These are phyloP conservation scores for Triticum dicoccoides DNA, from an alignment of 176 grass and related monocot genomes.

Conservation along the genomic window DNA sequence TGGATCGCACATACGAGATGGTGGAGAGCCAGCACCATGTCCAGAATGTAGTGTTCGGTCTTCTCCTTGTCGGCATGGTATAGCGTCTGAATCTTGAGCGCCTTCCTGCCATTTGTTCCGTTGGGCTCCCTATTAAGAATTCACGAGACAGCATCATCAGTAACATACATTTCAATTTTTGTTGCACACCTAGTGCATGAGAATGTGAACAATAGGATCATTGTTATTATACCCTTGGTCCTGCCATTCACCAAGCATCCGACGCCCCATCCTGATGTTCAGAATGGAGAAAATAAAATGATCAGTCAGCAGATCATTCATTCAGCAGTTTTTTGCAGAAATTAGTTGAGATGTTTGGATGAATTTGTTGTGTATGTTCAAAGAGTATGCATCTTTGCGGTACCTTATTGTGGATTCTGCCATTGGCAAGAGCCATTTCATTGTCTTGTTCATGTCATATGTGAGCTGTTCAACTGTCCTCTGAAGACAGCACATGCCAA, in stretches of 20 bases:
- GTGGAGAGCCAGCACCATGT: constrained; percentile 54
- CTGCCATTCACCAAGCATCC: constrained; percentile 13
- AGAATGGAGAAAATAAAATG: not conserved
- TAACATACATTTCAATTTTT: not conserved
- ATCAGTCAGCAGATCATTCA: constrained; percentile 1
- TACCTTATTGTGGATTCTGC: constrained; percentile 60
- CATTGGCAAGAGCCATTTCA: constrained; percentile 61
- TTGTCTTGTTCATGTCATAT: constrained; percentile 47
- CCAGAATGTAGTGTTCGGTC: constrained; percentile 50
- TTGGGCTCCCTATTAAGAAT: not conserved
- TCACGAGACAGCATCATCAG: not conserved
- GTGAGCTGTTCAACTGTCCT: constrained; percentile 36
- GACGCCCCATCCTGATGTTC: not conserved
- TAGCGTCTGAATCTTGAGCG: constrained; percentile 49
- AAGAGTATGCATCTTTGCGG: not conserved
- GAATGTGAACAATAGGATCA: not conserved
- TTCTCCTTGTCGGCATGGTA: constrained; percentile 57
- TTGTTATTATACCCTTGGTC: constrained; percentile 11
- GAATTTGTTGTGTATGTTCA: not conserved
- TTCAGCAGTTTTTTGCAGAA: not conserved
- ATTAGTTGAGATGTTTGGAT: not conserved
- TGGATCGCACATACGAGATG: constrained; percentile 18
- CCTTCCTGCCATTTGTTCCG: not conserved
- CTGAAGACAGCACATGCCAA: constrained; percentile 24
- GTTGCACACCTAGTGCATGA: not conserved